Evolutionary conservation across 805 yeast genomes (phyloP), one percentile per base, ranked within the genome.

Genomic region (Candida maesae): DNA sequence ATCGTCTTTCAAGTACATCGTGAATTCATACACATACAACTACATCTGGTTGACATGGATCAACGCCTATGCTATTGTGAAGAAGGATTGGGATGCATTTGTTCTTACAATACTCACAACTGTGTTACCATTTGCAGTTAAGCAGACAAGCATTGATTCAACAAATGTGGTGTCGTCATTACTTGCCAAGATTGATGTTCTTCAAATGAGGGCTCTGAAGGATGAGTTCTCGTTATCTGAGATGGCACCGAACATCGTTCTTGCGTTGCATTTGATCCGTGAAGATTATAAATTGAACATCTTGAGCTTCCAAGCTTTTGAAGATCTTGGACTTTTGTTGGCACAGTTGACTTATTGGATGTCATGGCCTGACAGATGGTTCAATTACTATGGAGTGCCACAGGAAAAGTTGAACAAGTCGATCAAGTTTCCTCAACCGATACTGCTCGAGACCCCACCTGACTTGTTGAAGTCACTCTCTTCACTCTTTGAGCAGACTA

Each of bases 301-400:
- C 2, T 61, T 78, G 19, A 65, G 71, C 5, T 41, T 54, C 3
- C 40, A 51, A 0, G 58, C 64, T 8, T 62, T 70, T 11, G 50
- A 64, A 4, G 61, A 61, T 24, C 51, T 90, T 21, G 78, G 83
- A 0, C 19, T 63, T 1, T 58, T 89, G 17, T 59, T 89, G n/a
- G 66, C 80, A 0, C 83, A 81, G 49, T 56, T 85, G 12, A 71
- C 82, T 0, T 50, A 67, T 11, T 77, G 86, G 80, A 75, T 82
- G 77, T 79, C 84, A 6, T 85, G 95, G 95, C 74, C 81, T 10
- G 77, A 69, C 2, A 43, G 52, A 0, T 85, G 95, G 96, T 56
- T 63, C 17, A 51, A 60, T 1, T 79, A 78, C 50, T 87, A 89
- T 56, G 63, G 60, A 49, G 50, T 63, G 3, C 65, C 67, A 6